phyloP scores from a whole-genome alignment of 768 basidiomycete species.

The Pisolithus albus region DNA sequence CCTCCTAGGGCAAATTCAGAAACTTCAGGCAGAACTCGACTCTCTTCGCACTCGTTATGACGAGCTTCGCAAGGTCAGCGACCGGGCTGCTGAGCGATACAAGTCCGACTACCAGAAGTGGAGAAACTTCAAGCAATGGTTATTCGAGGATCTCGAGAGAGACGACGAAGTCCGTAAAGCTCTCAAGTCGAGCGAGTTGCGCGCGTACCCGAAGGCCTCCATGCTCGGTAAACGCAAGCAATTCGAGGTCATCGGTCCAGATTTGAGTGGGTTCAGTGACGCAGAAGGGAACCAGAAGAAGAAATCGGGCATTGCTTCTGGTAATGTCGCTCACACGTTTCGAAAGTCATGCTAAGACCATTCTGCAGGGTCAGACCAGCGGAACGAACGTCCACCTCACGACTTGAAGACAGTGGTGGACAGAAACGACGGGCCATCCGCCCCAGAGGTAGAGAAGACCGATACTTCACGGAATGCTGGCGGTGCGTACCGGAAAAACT shows the following conservation, averaged over 20 bases:
- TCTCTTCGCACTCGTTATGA: slow-evolving; percentile 39
- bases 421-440: background rate
- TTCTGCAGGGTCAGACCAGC: background rate
- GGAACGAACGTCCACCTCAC: slow-evolving; percentile 15
- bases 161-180: slow-evolving; percentile 21
- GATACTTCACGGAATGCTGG: background rate
- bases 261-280: slow-evolving; percentile 2
- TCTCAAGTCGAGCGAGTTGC: slow-evolving; percentile 26
- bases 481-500: slow-evolving; percentile 10
- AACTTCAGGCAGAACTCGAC: slow-evolving; percentile 27
- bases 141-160: slow-evolving; percentile 30
- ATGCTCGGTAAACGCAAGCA: slow-evolving; percentile 24
- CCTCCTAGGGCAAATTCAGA: slow-evolving; percentile 10
- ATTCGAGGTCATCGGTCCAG: slow-evolving; percentile 15
- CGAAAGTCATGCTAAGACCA: background rate
- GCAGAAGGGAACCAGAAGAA: slow-evolving; percentile 5
- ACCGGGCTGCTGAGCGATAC: slow-evolving; percentile 41
- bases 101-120: slow-evolving; percentile 50
- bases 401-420: background rate
- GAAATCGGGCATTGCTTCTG: slow-evolving; percentile 1
- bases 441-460: background rate
- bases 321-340: background rate
- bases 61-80: slow-evolving; percentile 35
- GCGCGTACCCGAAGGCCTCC: slow-evolving; percentile 15
- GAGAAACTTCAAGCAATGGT: slow-evolving; percentile 39